Base-by-base conservation (phyloP, 2,329 filamentous ascomycete genomes). In the Exophiala oligosperma region DNA sequence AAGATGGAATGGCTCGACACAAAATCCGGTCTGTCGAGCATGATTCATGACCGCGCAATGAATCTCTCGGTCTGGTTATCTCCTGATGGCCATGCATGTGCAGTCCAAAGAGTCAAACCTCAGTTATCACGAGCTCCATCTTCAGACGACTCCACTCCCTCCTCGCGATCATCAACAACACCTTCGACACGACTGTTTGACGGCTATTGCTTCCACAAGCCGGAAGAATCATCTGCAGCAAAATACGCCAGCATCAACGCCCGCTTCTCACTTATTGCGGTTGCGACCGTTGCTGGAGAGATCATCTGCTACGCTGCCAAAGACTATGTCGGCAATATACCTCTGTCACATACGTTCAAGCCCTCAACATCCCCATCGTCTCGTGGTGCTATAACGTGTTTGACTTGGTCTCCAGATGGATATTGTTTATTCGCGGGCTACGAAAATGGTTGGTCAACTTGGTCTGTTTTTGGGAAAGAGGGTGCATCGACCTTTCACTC, bases 401-500 rank as follows among this genome's bases (percentile, higher is more conserved):
- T 99, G 64, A 85, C 77, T 60, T 99, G 96, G 76, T 97, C 94
- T 1, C 92, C 93, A 0, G 94, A 99, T 72, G 94, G 94, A 17
- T 97, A 97, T 72, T 96, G 92, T 71, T 81, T 99, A 7, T 97
- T 99, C 73, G 92, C 89, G 44, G 94, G 93, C 1, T 97, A 93
- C 69, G 88, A 94, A 68, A 86, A 88, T 58, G 95, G 94, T 0
- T 99, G 94, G 94, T 89, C 90, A 3, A 93, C 87, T 48, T 99
- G 93, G 93, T 97, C 93, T 71, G 94, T 97, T 38, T 99, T 96
- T 73, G 94, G 94, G 35, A 97, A 96, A 73, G 83, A 88, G 2
- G 88, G 92, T 12, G 92, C 89, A 55, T 91, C 86, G 66, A 96
- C 91, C 70, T 97, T 97, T 71, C 81, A 82, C 5, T 81, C 84